Percentiles rank a stretch among this genome's conserved stretches.
Conservation (phyloP, 202 grass and related monocot genomes). For the Schoenoplectus triqueter region DNA sequence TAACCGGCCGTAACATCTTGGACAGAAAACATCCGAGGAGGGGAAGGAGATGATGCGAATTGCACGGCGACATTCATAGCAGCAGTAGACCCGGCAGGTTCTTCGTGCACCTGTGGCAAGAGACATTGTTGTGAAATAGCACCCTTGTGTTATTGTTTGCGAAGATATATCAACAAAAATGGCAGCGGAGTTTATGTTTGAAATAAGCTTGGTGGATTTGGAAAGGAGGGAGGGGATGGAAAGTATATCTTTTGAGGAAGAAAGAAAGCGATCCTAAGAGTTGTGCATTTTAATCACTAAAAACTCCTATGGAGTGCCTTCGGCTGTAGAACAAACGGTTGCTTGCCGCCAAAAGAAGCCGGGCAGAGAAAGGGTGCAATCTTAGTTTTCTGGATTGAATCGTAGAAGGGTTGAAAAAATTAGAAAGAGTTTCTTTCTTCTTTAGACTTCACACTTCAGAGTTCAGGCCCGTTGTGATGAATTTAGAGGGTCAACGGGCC, state of each 20-base stretch:
- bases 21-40: constrained; percentile 79
- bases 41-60: constrained; percentile 87
- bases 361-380: constrained; percentile 13
- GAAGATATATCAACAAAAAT: not conserved
- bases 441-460: not conserved
- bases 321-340: constrained; percentile 52
- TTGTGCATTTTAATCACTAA: constrained; percentile 17
- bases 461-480: not conserved
- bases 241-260: constrained; percentile 73
- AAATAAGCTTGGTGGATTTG: not conserved
- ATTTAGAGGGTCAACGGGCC: not conserved
- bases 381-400: not conserved
- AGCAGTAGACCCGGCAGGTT: constrained; percentile 85
- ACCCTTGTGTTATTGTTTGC: too few species aligned
- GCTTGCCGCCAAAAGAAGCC: constrained; percentile 63
- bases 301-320: constrained; percentile 50
- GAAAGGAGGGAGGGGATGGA: constrained; percentile 51
- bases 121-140: constrained; percentile 22
- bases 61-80: constrained; percentile 79
- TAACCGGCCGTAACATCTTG: constrained; percentile 82
- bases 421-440: constrained; percentile 3
- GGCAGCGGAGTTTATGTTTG: constrained; percentile 30
- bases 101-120: constrained; percentile 42
- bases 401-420: constrained; percentile 29
- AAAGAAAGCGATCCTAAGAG: constrained; percentile 78